Percentiles rank a stretch among this genome's conserved stretches.
Evolutionary conservation across 2,329 filamentous ascomycete species (phyloP).

Genomic region (Plectosphaerella cucumerina): DNA sequence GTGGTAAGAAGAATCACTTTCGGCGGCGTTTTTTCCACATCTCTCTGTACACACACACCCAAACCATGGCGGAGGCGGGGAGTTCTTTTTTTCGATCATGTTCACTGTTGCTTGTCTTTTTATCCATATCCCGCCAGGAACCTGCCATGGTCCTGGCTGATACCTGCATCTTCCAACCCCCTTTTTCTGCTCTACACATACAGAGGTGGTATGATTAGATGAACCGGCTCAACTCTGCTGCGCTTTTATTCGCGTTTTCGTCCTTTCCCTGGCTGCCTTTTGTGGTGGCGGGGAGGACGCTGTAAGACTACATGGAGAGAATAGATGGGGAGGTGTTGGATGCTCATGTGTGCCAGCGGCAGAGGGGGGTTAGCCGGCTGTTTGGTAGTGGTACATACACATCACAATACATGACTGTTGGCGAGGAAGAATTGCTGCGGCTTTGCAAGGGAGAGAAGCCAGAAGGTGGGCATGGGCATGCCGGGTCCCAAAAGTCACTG

Average conservation of each 20-base stretch:
- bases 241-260: not conserved
- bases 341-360: too few species aligned
- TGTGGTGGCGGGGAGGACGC: too few species aligned
- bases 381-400: too few species aligned
- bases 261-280: not conserved
- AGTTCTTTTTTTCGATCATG: not conserved
- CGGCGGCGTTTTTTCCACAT: not conserved
- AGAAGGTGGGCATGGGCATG: too few species aligned
- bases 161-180: not conserved
- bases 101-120: not conserved
- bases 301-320: too few species aligned
- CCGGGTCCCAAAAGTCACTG: too few species aligned
- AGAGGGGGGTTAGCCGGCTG: too few species aligned
- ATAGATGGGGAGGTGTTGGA: too few species aligned
- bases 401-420: too few species aligned
- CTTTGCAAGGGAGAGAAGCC: too few species aligned
- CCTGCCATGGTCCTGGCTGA: not conserved
- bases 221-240: slow-evolving; percentile 1
- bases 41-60: not conserved
- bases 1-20: not conserved
- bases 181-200: not conserved
- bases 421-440: too few species aligned
- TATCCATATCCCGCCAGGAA: not conserved
- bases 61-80: not conserved
- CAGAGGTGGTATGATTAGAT: slow-evolving; percentile 1